Percentiles rank a stretch among this genome's conserved stretches.
phyloP scores from a whole-genome alignment of 2,329 filamentous ascomycete species.

The Talaromyces sp. region DNA sequence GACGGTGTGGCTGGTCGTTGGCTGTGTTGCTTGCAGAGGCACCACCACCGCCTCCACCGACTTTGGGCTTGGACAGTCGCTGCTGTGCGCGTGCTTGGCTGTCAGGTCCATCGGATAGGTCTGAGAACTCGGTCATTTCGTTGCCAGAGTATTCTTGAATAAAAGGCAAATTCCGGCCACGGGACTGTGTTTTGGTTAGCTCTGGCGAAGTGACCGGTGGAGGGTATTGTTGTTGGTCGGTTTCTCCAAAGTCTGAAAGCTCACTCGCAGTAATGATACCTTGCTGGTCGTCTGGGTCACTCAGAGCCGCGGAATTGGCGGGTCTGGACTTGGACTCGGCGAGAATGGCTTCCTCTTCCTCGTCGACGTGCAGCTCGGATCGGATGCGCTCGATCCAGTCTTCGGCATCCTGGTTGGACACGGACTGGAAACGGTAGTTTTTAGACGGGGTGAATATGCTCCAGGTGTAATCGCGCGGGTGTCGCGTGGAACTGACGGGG shows the following conservation, averaged over 20 bases:
- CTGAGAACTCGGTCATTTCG: constrained; percentile 73
- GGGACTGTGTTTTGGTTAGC: constrained; percentile 22
- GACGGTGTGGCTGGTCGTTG: constrained; percentile 1
- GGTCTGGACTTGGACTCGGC: constrained; percentile 20
- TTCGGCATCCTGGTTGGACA: constrained; percentile 66
- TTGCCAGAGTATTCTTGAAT: constrained; percentile 57
- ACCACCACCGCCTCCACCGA: background rate
- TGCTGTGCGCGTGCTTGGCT: constrained; percentile 18
- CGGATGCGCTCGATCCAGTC: constrained; percentile 84
- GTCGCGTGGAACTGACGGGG: constrained; percentile 80
- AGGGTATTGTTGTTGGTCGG: constrained; percentile 17
- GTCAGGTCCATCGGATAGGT: constrained; percentile 64
- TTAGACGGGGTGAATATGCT: constrained; percentile 85
- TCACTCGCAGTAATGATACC: constrained; percentile 35
- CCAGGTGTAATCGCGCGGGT: constrained; percentile 81
- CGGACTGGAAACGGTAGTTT: constrained; percentile 85
- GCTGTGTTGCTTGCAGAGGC: background rate
- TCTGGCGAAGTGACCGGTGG: constrained; percentile 22
- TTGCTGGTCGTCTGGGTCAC: constrained; percentile 22
- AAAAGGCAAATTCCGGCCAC: constrained; percentile 25
- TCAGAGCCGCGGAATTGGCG: constrained; percentile 8
- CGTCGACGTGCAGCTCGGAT: constrained; percentile 73
- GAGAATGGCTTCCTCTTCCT: constrained; percentile 80
- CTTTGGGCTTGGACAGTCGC: constrained; percentile 17
- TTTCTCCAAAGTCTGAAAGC: constrained; percentile 32